Evolutionary conservation across 192 early-diverging fungal genomes (phyloP), one percentile per base, ranked within the genome.

Genomic region (Umbelopsis vinacea): DNA sequence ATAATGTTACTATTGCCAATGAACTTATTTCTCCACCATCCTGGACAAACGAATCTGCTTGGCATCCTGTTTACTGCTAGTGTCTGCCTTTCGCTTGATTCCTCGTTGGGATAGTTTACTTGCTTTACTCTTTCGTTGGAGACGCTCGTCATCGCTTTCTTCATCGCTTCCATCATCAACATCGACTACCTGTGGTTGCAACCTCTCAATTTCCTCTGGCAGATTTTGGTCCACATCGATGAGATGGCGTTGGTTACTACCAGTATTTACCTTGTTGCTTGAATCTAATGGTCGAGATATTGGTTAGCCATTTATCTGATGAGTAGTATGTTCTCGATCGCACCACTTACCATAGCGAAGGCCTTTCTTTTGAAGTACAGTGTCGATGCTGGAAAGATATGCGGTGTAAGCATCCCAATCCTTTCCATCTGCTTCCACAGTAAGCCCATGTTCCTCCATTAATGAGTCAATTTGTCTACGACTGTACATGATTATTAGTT

Each of bases 371-470:
- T 77, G 76, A 33, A 78, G 11, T 22, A 82, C 46, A 35, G 76
- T 81, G 55, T 83, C 77, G 11, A 87, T 68, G 14, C 75, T 82
- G 22, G 73, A 75, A 12, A 80, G 72, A 50, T 87, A 87, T 1
- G 66, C 45, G 26, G 71, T 71, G 24, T 85, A 78, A 12, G 82
- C 60, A 10, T 81, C 79, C 84, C 84, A 88, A 5, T 79, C 60
- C 26, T 73, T 69, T 17, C 79, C 69, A 15, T 63, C 54, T 21
- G 70, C 63, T 2, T 71, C 48, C 3, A 74, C 67, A 17, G n/a
- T 52, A 2, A 88, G 17, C 5, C 63, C 66, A 29, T 57, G 48
- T 7, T 70, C 19, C 24, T 79, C 69, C 4, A 79, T 57, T 46
- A 74, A 70, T 6, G 71, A 40, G 33, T 83, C 68, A n/a, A 86